These are phyloP conservation scores for Aspergillus texensis DNA, from an alignment of 2,329 filamentous ascomycete species.

Conservation along the genomic window DNA sequence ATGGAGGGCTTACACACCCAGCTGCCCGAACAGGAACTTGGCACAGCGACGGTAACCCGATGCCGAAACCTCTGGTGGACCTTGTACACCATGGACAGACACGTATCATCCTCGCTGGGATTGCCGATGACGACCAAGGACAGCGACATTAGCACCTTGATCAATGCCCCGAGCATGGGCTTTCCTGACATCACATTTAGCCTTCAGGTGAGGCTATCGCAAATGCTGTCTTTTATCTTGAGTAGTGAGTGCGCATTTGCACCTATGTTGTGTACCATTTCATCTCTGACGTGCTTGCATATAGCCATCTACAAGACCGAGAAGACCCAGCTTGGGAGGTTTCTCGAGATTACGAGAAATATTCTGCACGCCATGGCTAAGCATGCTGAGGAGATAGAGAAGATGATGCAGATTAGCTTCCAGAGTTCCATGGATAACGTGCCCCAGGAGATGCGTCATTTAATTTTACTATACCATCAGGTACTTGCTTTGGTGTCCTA, in stretches of 20 bases:
- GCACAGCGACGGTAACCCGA: neutral
- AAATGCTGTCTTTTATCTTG: neutral
- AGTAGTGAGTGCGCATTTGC: neutral
- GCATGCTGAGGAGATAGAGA: neutral
- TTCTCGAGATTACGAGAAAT: neutral
- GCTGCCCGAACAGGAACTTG: neutral
- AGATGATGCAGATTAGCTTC: neutral
- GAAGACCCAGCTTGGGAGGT: neutral
- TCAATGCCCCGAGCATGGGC: neutral
- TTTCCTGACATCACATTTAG: neutral
- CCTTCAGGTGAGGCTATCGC: neutral
- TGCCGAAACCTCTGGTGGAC: neutral
- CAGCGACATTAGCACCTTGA: neutral
- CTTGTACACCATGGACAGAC: neutral
- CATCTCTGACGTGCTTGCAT: neutral
- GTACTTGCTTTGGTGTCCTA: neutral
- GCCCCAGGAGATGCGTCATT: neutral
- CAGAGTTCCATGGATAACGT: neutral
- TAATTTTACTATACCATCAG: neutral
- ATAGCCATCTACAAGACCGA: neutral
- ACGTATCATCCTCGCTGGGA: neutral
- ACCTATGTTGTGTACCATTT: neutral
- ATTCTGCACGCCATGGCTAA: neutral
- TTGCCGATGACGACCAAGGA: neutral
- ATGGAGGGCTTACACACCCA: neutral